These are phyloP conservation scores for Exophiala bonariae DNA, from an alignment of 2,329 filamentous ascomycete species.

Conservation along the genomic window DNA sequence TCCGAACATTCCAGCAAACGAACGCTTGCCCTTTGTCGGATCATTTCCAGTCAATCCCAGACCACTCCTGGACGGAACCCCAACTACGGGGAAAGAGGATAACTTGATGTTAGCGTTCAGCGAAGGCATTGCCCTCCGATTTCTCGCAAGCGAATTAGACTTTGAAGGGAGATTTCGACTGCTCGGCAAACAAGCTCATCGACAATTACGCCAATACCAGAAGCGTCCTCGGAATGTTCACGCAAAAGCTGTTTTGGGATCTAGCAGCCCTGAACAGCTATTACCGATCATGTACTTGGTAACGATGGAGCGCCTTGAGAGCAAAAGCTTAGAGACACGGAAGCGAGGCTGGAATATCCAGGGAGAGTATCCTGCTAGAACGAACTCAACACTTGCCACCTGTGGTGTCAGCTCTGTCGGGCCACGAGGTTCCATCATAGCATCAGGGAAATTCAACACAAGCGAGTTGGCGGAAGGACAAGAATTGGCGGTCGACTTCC, in stretches of 20 bases:
- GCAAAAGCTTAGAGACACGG: constrained; percentile 1
- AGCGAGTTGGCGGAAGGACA: not conserved
- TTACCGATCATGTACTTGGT: constrained; percentile 21
- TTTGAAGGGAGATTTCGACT: constrained; percentile 21
- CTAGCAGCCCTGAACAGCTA: constrained; percentile 21
- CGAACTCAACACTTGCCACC: constrained; percentile 13
- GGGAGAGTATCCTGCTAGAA: constrained; percentile 17
- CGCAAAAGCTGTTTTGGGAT: constrained; percentile 20
- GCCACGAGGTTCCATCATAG: constrained; percentile 17
- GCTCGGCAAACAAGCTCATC: constrained; percentile 23
- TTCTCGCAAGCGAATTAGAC: constrained; percentile 19
- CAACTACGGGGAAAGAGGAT: constrained; percentile 23
- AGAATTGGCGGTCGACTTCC: constrained; percentile 21
- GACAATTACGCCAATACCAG: constrained; percentile 25
- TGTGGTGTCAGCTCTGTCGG: constrained; percentile 27
- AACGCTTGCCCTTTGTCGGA: constrained; percentile 24
- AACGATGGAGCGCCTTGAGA: constrained; percentile 23
- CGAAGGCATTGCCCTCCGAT: constrained; percentile 25
- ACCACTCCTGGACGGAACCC: constrained; percentile 18
- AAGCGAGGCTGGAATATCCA: constrained; percentile 21
- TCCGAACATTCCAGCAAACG: constrained; percentile 13
- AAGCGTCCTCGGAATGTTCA: constrained; percentile 18
- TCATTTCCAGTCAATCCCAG: constrained; percentile 27
- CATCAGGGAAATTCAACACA: constrained; percentile 20
- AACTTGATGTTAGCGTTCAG: constrained; percentile 27